Base-by-base conservation (phyloP, 768 basidiomycete species). In the Boletus speciosus region DNA sequence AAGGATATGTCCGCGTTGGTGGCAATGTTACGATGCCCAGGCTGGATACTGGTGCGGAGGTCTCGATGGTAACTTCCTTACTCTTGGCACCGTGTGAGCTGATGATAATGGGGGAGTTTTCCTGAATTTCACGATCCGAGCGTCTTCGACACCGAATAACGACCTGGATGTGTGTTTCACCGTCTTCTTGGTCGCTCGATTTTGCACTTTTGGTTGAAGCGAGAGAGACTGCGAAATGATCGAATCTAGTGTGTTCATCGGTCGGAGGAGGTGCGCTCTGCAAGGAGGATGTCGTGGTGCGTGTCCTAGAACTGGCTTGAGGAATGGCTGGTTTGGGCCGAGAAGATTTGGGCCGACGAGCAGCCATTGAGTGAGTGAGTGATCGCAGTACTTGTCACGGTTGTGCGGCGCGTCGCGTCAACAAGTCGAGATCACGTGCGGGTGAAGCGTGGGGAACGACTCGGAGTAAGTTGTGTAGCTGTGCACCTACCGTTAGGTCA, bases 131-230 rank as follows among this genome's bases (percentile, higher is more conserved):
- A 53, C 85, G 84, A 51, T 90, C 83, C 2, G 92, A 94, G 27
- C 93, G 86, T 34, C 83, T 83, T 66, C 96, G 79, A 68, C 90
- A 96, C 16, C 96, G 84, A 43, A 98, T 82, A 10, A 93, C 91
- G 16, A 99, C 96, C 69, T 93, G 88, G 12, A 99, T 98, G 64
- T 97, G 92, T 8, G 84, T 84, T 66, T 90, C 93, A 4, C 76
- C 64, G 25, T 81, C 83, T n/a, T 69, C 73, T 6, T 60, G 62
- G 23, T 54, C 56, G 51, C 31, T 40, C 14, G 64, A 51, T 36
- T 76, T 76, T 21, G 65, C 44, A 31, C 53, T 39, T 46, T 67
- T 69, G 39, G 60, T 38, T 27, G 62, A 58, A 35, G 58, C 47
- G n/a, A 65, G 51, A 44, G 66, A 63, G 32, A 66, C 66, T 47